Conservation (phyloP, 1,139 yeast species). For the Arxiozyma slooffiae region DNA sequence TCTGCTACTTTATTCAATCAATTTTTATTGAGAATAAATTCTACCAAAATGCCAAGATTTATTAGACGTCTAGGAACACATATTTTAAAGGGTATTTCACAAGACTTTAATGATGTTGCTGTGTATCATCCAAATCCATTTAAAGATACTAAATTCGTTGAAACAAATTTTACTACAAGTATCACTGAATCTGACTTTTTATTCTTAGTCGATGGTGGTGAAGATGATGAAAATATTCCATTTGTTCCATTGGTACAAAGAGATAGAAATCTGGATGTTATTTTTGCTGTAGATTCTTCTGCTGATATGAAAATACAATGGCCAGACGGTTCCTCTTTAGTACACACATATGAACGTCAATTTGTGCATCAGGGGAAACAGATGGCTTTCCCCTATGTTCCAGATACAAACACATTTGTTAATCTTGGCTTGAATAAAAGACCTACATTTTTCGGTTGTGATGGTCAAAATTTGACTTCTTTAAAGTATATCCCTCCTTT, state of each 20-base stretch:
- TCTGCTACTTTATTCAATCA: conserved; percentile 49
- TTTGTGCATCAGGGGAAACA: conserved; percentile 53
- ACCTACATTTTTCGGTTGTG: conserved; percentile 85
- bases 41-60: conserved; percentile 32
- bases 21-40: conserved; percentile 11
- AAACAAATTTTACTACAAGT: conserved; percentile 22
- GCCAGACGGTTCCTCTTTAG: conserved; percentile 73
- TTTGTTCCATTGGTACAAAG: conserved; percentile 65
- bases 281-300: conserved; percentile 76
- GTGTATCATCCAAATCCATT: conserved; percentile 65
- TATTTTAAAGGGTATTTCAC: conserved; percentile 40
- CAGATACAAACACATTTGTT: conserved; percentile 57
- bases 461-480: conserved; percentile 52
- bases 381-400: conserved; percentile 75
- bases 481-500: conserved; percentile 56
- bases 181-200: conserved; percentile 41
- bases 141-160: conserved; percentile 38
- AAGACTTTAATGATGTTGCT: conserved; percentile 56
- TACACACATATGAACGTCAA: conserved; percentile 59
- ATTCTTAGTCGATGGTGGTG: conserved; percentile 79
- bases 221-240: conserved; percentile 73
- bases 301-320: conserved; percentile 60
- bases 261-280: conserved; percentile 59
- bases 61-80: conserved; percentile 38
- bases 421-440: conserved; percentile 45